phyloP scores from a whole-genome alignment of 768 basidiomycete species.

The Chalciporus pseudorubinellus region DNA sequence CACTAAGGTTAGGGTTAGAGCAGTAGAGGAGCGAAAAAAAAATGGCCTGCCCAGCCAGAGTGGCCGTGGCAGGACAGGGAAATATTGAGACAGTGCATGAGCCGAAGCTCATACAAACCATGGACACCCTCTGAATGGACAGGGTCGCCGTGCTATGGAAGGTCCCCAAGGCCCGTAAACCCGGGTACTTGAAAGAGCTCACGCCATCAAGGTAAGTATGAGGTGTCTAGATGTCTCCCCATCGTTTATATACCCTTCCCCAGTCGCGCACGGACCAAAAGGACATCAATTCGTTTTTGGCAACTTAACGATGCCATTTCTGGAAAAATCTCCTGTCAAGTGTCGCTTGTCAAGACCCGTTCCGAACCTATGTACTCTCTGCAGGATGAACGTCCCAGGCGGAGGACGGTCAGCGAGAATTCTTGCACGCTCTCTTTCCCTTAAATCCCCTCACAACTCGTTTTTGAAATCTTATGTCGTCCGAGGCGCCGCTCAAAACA shows the following conservation, averaged over 20 bases:
- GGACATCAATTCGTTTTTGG: no score
- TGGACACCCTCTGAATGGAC: constrained; percentile 43
- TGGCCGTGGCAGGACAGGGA: constrained; percentile 65
- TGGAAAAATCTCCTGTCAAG: no score
- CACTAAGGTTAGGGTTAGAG: constrained; percentile 42
- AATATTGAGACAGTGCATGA: constrained; percentile 81
- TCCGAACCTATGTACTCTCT: no score
- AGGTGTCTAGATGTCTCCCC: constrained; percentile 11
- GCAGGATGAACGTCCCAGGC: not conserved
- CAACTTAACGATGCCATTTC: no score
- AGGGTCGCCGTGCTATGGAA: constrained; percentile 57
- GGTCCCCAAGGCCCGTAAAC: constrained; percentile 54
- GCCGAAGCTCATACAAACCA: constrained; percentile 60
- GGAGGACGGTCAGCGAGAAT: not conserved
- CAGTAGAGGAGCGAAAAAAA: constrained; percentile 19
- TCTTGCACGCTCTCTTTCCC: not conserved
- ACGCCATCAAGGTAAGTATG: constrained; percentile 69
- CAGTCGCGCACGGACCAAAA: no score
- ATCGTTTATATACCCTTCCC: constrained; percentile 36
- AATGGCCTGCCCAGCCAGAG: constrained; percentile 40
- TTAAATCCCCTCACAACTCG: not conserved
- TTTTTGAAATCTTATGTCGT: no score
- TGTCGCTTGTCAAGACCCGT: no score
- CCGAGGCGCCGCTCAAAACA: not conserved
- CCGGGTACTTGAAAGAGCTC: constrained; percentile 51